phyloP scores from a whole-genome alignment of 2,329 filamentous ascomycete genomes.

The Aquanectria penicillioides region DNA sequence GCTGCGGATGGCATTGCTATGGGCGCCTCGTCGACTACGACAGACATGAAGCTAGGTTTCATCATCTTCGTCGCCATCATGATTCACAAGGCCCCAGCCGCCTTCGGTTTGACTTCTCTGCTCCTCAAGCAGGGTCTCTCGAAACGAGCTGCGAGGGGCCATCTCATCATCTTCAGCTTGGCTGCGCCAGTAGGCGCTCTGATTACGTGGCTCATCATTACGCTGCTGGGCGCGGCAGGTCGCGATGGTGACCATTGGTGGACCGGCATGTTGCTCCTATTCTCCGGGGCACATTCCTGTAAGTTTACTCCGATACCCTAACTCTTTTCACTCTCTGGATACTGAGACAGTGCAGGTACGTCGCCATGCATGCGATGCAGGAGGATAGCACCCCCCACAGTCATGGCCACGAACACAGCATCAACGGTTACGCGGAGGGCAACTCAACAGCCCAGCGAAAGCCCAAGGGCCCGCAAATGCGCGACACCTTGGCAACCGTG shows the following conservation, averaged over 20 bases:
- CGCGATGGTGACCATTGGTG: constrained; percentile 78
- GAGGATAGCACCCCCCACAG: constrained; percentile 68
- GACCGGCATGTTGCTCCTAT: constrained; percentile 92
- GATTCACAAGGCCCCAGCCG: constrained; percentile 96
- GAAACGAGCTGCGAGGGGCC: constrained; percentile 84
- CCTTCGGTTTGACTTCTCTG: constrained; percentile 92
- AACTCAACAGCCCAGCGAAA: constrained; percentile 57
- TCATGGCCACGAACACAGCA: constrained; percentile 63
- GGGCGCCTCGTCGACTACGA: constrained; percentile 84
- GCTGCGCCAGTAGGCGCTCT: constrained; percentile 89
- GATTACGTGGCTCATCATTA: constrained; percentile 82
- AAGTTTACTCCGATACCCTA: constrained; percentile 51
- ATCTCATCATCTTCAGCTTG: constrained; percentile 90
- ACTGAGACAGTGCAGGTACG: constrained; percentile 71
- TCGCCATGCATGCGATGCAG: constrained; percentile 98
- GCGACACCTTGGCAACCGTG: constrained; percentile 76
- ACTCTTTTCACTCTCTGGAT: not conserved
- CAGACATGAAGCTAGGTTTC: constrained; percentile 80
- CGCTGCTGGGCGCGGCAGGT: constrained; percentile 73
- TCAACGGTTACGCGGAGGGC: constrained; percentile 66
- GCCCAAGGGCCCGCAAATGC: constrained; percentile 67
- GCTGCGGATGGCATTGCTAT: constrained; percentile 95
- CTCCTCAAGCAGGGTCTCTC: constrained; percentile 90
- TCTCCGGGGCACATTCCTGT: constrained; percentile 98
- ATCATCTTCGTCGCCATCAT: constrained; percentile 97